Evolutionary conservation across 2,329 filamentous ascomycete species (phyloP), one percentile per base, ranked within the genome.

Genomic region (Dothistroma pini): DNA sequence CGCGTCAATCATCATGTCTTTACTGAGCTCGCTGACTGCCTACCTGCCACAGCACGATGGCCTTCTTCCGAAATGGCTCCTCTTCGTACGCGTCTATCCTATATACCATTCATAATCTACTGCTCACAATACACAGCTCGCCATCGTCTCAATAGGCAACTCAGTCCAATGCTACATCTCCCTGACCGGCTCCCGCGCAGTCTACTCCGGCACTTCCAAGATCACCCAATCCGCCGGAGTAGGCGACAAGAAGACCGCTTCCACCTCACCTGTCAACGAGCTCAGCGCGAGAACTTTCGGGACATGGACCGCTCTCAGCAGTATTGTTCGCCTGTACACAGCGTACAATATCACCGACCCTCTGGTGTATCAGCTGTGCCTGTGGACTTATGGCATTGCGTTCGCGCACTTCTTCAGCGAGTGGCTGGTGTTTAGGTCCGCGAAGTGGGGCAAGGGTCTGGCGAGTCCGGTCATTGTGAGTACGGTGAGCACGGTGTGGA

Each of bases 241-340:
- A 2, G 49, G 35, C 11, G 41, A 55, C 51, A 54, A 21, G 8
- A 56, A 60, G 25, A 51, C 21, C 4, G 35, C 53, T 3, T 56
- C 44, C 31, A 66, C 69, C 66, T 77, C 79, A 61, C 82, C 75
- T 76, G 84, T 91, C 59, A 93, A 90, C 6, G 86, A 89, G 5
- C 85, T 96, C 32, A 88, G 87, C 11, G 87, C 87, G 29, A 87
- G 91, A 65, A 86, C 91, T 21, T 96, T 96, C 75, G 92, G 89
- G 57, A 95, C 90, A 32, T 97, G 92, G 88, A 96, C 93, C 0
- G 83, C 93, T 60, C 81, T 96, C 61, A 88, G 89, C 6, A 84
- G 86, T 61, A 79, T 96, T 55, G 83, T 96, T 50, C 86, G 93
- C 56, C 79, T 92, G 67, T 96, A 96, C 72, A 90, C 91, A 4